Conservation (phyloP, 2,329 filamentous ascomycete genomes). For the Periconia macrospinosa region DNA sequence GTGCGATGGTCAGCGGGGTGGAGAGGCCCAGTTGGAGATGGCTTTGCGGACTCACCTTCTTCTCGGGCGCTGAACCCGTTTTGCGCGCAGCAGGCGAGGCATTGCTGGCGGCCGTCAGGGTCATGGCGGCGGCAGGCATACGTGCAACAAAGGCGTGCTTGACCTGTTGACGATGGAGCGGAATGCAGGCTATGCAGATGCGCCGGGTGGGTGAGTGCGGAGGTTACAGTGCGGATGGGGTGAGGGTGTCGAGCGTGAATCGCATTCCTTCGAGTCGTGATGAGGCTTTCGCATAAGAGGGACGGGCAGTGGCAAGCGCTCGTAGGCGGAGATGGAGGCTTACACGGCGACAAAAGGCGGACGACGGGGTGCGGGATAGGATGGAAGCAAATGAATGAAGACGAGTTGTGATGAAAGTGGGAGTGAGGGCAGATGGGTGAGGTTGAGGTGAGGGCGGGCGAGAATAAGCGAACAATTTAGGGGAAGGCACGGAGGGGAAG, state of each 20-base stretch:
- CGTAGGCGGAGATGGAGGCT: background rate
- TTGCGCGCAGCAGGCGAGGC: conserved; percentile 72
- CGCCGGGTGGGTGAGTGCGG: conserved; percentile 23
- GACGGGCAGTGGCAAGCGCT: conserved; percentile 9
- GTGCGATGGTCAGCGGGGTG: background rate
- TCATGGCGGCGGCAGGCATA: conserved; percentile 71
- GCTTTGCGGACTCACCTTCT: conserved; percentile 57
- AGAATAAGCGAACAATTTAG: background rate
- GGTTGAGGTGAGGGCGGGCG: background rate
- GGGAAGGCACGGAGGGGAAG: background rate
- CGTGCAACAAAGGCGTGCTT: conserved; percentile 4
- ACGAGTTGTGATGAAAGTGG: background rate
- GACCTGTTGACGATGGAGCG: conserved; percentile 17
- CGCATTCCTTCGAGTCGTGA: conserved; percentile 33
- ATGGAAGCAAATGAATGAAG: background rate
- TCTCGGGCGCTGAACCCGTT: conserved; percentile 74
- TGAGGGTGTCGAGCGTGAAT: conserved; percentile 14
- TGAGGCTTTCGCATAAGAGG: conserved; percentile 21
- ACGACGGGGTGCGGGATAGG: background rate
- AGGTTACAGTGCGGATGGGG: conserved; percentile 40
- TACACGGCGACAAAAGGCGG: background rate
- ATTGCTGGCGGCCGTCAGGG: conserved; percentile 66
- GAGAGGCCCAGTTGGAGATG: background rate
- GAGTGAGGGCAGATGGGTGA: background rate
- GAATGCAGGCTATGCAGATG: conserved; percentile 30